Base-by-base conservation (phyloP, 2,329 filamentous ascomycete genomes). In the Amauroascus niger region DNA sequence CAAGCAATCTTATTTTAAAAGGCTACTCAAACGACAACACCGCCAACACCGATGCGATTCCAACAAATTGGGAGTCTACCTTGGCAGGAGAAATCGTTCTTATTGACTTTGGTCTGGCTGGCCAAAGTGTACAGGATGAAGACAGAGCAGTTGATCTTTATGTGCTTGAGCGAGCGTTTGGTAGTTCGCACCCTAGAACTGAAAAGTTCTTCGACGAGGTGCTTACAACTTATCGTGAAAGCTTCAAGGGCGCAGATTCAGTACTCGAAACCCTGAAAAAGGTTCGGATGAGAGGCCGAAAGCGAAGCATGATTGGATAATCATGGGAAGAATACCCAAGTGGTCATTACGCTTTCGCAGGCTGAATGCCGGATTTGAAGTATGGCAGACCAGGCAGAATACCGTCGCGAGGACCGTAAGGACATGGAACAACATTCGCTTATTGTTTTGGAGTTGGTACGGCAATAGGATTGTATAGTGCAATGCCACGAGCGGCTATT, bases 101-200 rank as follows among this genome's bases (percentile, higher is more conserved):
- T 35, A 97, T 97, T 67, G 93, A 98, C 72, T 94, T 98, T 65
- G 93, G 93, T 0, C 80, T 98, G 18, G 89, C 90, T 13, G 84
- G 80, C 61, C 86, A 91, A 70, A 87, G 83, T 57, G 73, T 81
- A 16, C 82, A 87, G 59, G 91, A 96, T 53, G 93, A 98, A 71
- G 93, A 98, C 67, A 80, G 90, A 53, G 93, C 93, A 0, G 93
- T 98, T 37, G 93, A 98, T 74, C 71, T 98, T 52, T 98, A 98
- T 69, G 93, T 98, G 9, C 75, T 98, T 45, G 93, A 98, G 71
- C 77, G 93, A 51, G 93, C 93, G 1, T 97, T 97, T 75, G 87
- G 84, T 20, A 95, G 89, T 64, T 97, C 93, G 33, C 93, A 98
- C 74, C 91, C 93, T 0, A 80, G 83, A 49, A 88, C 89, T 0